Evolutionary conservation across 1,139 yeast species (phyloP), one percentile per base, ranked within the genome.

Genomic region (Suhomyces coccinellae): DNA sequence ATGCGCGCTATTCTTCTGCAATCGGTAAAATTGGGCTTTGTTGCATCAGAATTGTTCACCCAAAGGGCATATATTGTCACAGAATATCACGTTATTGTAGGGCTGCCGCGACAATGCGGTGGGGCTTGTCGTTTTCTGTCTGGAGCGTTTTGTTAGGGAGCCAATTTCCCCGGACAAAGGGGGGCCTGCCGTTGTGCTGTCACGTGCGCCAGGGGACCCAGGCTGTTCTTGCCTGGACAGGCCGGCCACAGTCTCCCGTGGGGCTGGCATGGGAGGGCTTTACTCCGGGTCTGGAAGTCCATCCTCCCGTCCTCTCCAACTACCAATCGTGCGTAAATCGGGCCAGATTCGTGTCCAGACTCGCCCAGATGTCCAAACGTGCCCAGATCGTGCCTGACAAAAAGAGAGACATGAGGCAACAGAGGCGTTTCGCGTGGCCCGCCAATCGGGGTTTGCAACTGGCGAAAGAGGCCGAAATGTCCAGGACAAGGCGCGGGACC

Each of bases 11-110:
- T 26, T 40, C 22, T 36, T 40, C 47, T 41, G 22, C 17, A 45
- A 45, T 41, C 45, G 45, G 48, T 41, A 41, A 45, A 38, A 45
- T 14, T 34, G 40, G 13, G n/a, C 41, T 38, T 41, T 41, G 44
- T 44, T 33, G 12, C 17, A 15, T 14, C 9, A 12, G n/a, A 34
- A 41, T 44, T 40, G 47, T 44, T 37, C 12, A 16, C 40, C 39
- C 15, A 16, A 35, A 29, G 20, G 11, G 38, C 30, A 30, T 29
- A n/a, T 33, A 36, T 44, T 44, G 41, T 40, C 35, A 28, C 33
- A 24, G 17, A 33, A 36, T 44, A 38, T 36, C 30, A 28, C 33
- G 14, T 14, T 20, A 33, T 33, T 33, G 36, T 20, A 33, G 13
- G 11, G 12, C 27, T 10, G 12, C 24, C 24, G 16, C 12, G 28